Evolutionary conservation across 129 eudicot species (phyloP), one percentile per base, ranked within the genome.

Genomic region (Artemisia tridentata): DNA sequence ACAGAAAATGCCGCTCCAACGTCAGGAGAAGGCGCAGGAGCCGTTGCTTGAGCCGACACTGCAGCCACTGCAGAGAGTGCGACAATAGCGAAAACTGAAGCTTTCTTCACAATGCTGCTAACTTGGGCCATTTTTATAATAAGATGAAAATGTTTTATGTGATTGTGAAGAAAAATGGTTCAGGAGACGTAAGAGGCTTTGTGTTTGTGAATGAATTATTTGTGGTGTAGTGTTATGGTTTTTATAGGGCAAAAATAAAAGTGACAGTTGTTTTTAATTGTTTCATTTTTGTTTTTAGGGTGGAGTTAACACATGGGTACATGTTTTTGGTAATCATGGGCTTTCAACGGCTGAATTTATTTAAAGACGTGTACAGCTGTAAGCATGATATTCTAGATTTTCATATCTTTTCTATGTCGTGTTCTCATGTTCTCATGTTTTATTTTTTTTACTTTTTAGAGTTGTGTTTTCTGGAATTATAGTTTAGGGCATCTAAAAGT

Each of bases 21-120:
- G 21, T 81, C 84, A 0, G 86, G 88, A 3, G 86, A 69, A 15
- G 92, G 88, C 25, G 86, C 85, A 25, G 92, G 86, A 2, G 92
- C 84, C 67, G 57, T 45, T 13, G 69, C 81, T 69, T 83, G 83
- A 0, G 76, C 76, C 0, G 76, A 72, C 18, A 72, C 76, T 5
- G 68, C 23, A 18, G 76, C 76, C 2, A n/a, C 76, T 7, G 76
- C 67, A 0, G 76, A 72, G n/a, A 72, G 52, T 6, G 76, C 76
- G 0, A 72, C 31, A 17, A 72, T 46, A 29, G 68, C 67, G 48
- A 72, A 13, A 46, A 72, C 52, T 60, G 76, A 72, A 16, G 76
- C 68, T 14, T 46, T 72, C 76, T 72, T 72, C 59, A 72, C 27
- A 61, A 59, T 72, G 68, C 29, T 25, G 4, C 47, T 43, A 46